Base-by-base conservation (phyloP, 208 protist genomes). In the Angomonas deanei region DNA sequence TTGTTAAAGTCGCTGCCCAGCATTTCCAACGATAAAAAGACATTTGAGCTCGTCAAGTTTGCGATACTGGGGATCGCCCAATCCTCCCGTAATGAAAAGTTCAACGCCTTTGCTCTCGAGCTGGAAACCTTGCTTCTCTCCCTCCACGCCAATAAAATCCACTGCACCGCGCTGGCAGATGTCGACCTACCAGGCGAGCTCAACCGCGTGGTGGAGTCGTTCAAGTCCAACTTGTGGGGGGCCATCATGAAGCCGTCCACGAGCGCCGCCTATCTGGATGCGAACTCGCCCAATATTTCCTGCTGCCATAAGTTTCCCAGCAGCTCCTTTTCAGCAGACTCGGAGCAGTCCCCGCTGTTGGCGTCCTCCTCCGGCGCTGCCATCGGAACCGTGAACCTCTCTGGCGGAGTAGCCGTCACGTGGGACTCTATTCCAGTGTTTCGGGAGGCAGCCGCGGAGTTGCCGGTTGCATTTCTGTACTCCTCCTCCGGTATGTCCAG, bases 11-110 rank as follows among this genome's bases (percentile, higher is more conserved):
- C 61, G 42, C 49, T 86, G 49, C 71, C 64, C 21, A 47, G 32
- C 17, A 33, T 86, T 15, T 38, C 53, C 33, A 21, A 31, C 1
- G 66, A 80, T 19, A 59, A 47, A 23, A 65, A 59, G 27, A 15
- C 54, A 31, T 49, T 83, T 26, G 48, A 64, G 47, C 59, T 61
- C 33, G 80, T 83, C 2, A 70, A 66, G 27, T 86, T 86, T 46
- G 75, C 79, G 26, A 76, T 86, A 19, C 69, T 86, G 15, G 76
- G 79, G 47, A 78, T 86, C 47, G 66, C 76, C 57, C 66, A 80
- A 24, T 34, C 61, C 3, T 66, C 76, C 0, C 52, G 60, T 28
- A 77, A 64, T 32, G 76, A 72, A 27, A 66, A 70, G 30, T 86
- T 82, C 39, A 86, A 86, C 58, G 61, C 64, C 0, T 80, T 64